These are phyloP conservation scores for Meyerozyma smithsonii DNA, from an alignment of 1,139 yeast species.

Conservation along the genomic window DNA sequence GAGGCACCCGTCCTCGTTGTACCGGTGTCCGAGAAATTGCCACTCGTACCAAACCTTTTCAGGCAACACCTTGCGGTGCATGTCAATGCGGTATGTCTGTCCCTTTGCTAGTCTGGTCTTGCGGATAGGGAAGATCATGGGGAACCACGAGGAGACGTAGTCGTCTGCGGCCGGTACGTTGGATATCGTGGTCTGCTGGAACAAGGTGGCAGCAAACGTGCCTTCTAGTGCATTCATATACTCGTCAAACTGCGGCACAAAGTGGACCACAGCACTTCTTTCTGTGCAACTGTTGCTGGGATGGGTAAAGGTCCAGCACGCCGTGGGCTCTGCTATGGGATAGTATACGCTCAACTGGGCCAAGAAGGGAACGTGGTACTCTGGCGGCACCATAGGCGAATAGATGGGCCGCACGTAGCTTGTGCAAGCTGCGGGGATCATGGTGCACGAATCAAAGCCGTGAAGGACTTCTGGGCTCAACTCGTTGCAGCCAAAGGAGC, in stretches of 20 bases:
- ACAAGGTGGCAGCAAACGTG: conserved; percentile 62
- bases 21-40: conserved; percentile 33
- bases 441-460: conserved; percentile 18
- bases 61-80: conserved; percentile 26
- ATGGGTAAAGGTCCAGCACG: conserved; percentile 53
- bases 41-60: conserved; percentile 70
- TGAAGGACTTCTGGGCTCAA: conserved; percentile 72
- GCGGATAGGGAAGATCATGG: conserved; percentile 66
- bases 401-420: conserved; percentile 64
- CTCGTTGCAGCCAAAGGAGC: conserved; percentile 92
- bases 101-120: conserved; percentile 38
- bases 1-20: conserved; percentile 16
- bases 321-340: conserved; percentile 32
- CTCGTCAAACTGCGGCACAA: conserved; percentile 37
- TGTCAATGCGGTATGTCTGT: conserved; percentile 49
- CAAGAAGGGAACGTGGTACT: conserved; percentile 49
- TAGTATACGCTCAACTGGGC: conserved; percentile 51
- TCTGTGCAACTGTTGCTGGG: conserved; percentile 25
- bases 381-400: conserved; percentile 36
- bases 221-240: conserved; percentile 70
- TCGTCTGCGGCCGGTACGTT: conserved; percentile 12
- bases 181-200: conserved; percentile 47
- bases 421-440: conserved; percentile 64
- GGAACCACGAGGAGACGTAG: conserved; percentile 52
- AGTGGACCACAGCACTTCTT: conserved; percentile 13